Percentiles rank a stretch among this genome's conserved stretches.
These are phyloP conservation scores for Metschnikowia proteae DNA, from an alignment of 805 yeast genomes.

Conservation along the genomic window DNA sequence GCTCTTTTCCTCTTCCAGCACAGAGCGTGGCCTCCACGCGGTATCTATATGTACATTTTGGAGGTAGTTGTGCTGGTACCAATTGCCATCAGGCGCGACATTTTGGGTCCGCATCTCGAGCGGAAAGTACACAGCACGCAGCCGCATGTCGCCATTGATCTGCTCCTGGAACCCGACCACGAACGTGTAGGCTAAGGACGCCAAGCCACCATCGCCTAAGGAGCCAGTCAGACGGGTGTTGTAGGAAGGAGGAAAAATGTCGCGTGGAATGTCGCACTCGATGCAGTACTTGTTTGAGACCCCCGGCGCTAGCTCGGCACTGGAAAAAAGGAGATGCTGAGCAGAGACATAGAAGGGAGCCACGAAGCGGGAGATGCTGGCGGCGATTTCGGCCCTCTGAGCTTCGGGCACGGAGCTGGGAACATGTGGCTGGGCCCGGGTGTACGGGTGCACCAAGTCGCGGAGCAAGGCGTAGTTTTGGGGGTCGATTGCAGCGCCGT, in stretches of 20 bases:
- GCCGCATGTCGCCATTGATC: slow-evolving; percentile 12
- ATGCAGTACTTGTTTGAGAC: slow-evolving; percentile 21
- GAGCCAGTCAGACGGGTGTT: slow-evolving; percentile 40
- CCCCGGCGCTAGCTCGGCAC: slow-evolving; percentile 21
- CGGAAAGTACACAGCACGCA: slow-evolving; percentile 35
- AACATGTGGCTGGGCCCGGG: slow-evolving; percentile 15
- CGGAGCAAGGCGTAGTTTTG: slow-evolving; percentile 26
- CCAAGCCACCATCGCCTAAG: slow-evolving; percentile 36
- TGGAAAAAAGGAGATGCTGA: slow-evolving; percentile 37
- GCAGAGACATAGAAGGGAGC: slow-evolving; percentile 40
- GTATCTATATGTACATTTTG: slow-evolving; percentile 24
- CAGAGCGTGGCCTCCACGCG: slow-evolving; percentile 23
- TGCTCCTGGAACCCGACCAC: slow-evolving; percentile 31
- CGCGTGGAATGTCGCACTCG: slow-evolving; percentile 21
- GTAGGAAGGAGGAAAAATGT: slow-evolving; percentile 37
- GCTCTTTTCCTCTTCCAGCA: not conserved
- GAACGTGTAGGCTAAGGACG: slow-evolving; percentile 35
- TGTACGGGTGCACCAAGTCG: slow-evolving; percentile 33
- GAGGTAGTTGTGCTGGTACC: slow-evolving; percentile 29
- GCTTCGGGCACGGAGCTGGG: slow-evolving; percentile 1
- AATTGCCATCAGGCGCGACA: slow-evolving; percentile 24
- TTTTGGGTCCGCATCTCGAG: slow-evolving; percentile 25
- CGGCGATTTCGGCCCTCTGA: slow-evolving; percentile 11
- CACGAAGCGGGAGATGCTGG: slow-evolving; percentile 29
- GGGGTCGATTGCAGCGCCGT: slow-evolving; percentile 18